These are phyloP conservation scores for Torrubiellomyces zombiae DNA, from an alignment of 2,329 filamentous ascomycete genomes.

Conservation along the genomic window DNA sequence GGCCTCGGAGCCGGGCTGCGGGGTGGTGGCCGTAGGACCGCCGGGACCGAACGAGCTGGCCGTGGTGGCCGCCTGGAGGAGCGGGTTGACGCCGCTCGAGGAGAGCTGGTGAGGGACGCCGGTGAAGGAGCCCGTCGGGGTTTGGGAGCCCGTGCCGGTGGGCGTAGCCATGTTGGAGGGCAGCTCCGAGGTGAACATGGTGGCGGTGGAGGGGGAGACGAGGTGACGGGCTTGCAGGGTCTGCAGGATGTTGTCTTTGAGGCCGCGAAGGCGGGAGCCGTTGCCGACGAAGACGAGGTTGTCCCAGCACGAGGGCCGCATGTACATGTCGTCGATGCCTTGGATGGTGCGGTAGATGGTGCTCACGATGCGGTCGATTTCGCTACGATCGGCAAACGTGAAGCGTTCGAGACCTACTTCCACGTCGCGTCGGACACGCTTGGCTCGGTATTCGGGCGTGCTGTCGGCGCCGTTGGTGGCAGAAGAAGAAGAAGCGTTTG, in stretches of 20 bases:
- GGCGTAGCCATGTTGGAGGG: conserved; percentile 89
- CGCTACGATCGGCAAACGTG: conserved; percentile 47
- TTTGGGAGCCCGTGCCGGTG: conserved; percentile 77
- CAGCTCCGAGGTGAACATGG: conserved; percentile 93
- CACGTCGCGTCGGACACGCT: conserved; percentile 46
- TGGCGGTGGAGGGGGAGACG: conserved; percentile 80
- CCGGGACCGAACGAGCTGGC: conserved; percentile 38
- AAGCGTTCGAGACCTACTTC: conserved; percentile 67
- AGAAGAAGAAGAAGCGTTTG: too few species aligned
- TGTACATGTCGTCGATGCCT: conserved; percentile 67
- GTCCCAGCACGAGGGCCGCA: conserved; percentile 81
- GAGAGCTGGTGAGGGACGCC: conserved; percentile 38
- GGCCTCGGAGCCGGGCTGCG: conserved; percentile 22
- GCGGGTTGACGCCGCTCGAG: conserved; percentile 60
- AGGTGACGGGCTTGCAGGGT: conserved; percentile 70
- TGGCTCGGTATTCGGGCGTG: conserved; percentile 30
- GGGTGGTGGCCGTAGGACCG: conserved; percentile 19
- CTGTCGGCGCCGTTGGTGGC: conserved; percentile 8
- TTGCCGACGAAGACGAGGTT: conserved; percentile 84
- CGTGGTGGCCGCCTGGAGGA: conserved; percentile 80
- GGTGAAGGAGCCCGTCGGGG: conserved; percentile 51
- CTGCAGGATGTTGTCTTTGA: conserved; percentile 74
- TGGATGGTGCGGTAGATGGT: conserved; percentile 73
- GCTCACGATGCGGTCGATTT: conserved; percentile 71
- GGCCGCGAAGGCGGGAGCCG: conserved; percentile 55